phyloP scores from a whole-genome alignment of 2,329 filamentous ascomycete genomes.

The Mycosphaerelloides madeirae region DNA sequence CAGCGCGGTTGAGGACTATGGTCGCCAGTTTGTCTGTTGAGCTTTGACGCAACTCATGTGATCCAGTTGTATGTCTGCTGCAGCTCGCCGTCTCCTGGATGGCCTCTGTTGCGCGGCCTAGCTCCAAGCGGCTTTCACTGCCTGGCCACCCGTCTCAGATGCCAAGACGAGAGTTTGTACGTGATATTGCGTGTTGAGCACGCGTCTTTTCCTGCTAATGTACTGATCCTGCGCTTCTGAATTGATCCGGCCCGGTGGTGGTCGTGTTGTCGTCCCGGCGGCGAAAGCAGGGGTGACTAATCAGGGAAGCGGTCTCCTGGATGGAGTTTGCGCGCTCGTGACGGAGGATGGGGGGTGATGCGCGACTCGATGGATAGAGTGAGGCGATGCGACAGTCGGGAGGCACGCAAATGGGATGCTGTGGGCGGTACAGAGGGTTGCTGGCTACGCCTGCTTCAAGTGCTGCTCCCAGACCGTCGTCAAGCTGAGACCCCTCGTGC shows the following conservation, averaged over 20 bases:
- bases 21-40: constrained; percentile 30
- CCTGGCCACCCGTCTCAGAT: constrained; percentile 4
- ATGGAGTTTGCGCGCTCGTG: not conserved
- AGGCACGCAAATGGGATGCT: constrained; percentile 6
- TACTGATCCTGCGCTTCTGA: not conserved
- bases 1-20: constrained; percentile 28
- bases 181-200: constrained; percentile 12
- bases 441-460: not conserved
- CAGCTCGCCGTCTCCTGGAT: not conserved
- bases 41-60: constrained; percentile 17
- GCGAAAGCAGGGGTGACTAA: constrained; percentile 13
- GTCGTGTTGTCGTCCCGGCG: constrained; percentile 13
- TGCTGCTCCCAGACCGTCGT: not conserved
- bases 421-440: not conserved
- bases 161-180: constrained; percentile 15
- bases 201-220: constrained; percentile 12
- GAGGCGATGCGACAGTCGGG: constrained; percentile 14
- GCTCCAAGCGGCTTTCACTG: not conserved
- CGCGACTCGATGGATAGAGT: constrained; percentile 13
- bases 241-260: constrained; percentile 6
- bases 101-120: constrained; percentile 7
- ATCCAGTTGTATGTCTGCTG: not conserved
- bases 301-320: constrained; percentile 10
- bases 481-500: not conserved
- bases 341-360: constrained; percentile 5